Base-by-base conservation (phyloP, 352 stramenopile species). In the Phytophthora colocasiae region DNA sequence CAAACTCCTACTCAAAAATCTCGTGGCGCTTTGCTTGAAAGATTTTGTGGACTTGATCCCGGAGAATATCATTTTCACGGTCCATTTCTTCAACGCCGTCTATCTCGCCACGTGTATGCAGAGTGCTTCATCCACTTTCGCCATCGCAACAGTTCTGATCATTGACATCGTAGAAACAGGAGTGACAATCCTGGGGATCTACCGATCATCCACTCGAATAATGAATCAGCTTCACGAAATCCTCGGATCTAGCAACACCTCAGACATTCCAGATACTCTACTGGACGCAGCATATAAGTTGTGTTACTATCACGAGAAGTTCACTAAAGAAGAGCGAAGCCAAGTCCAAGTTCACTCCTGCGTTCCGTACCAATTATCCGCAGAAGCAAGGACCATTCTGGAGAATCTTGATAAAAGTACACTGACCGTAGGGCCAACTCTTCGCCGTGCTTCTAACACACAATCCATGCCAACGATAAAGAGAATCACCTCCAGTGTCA, bases 81-180 rank as follows among this genome's bases (percentile, higher is more conserved):
- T 71, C 24, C 48, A 71, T 24, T 70, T 74, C 29, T 77, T 77
- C 64, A 74, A 77, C 29, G 55, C 69, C 1, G 27, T 74, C 4
- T 74, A 73, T 24, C 29, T 77, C 14, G 64, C 64, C 11, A 66
- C 58, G 0, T 58, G 36, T 32, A 73, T 73, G 69, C 69, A 73
- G 39, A 60, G 41, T 12, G n/a, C 60, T 24, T 56, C 48, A 9
- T 73, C 69, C 0, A 38, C 44, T 0, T 43, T 63, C 6, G 38
- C 54, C 4, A 34, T 70, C 1, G 11, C 46, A 2, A 22, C 43
- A 1, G 43, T 73, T 6, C 49, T 69, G 8, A 9, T 29, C 3
- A 53, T 77, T 2, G 63, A 73, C 19, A 49, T 63, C 0, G 9
- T 36, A 17, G 58, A 67, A 50, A 44, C 53, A 7, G 22, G 31